Percentiles rank a stretch among this genome's conserved stretches.
Evolutionary conservation across 2,329 filamentous ascomycete genomes (phyloP).

Genomic region (Alternaria alternata): DNA sequence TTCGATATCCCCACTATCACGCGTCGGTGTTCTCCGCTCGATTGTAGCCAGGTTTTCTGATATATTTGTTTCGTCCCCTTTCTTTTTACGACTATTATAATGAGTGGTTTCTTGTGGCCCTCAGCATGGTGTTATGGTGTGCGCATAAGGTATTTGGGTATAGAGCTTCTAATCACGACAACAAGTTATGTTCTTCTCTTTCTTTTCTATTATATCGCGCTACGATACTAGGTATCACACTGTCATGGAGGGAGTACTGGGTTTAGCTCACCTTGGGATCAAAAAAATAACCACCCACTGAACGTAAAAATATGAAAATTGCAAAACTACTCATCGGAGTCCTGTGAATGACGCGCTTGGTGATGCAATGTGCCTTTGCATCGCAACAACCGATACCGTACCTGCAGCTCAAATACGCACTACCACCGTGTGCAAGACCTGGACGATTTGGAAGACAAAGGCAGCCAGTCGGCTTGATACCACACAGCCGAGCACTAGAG

Average conservation of each 20-base stretch:
- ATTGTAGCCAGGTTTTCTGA: neutral
- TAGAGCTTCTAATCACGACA: neutral
- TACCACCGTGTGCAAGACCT: neutral
- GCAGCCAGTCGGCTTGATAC: neutral
- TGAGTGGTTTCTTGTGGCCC: neutral
- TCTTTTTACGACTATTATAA: neutral
- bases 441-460: constrained; percentile 1
- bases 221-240: constrained; percentile 5
- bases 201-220: neutral
- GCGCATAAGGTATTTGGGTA: neutral
- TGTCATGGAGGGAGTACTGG: neutral
- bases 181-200: neutral
- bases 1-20: no score
- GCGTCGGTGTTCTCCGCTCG: no score
- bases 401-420: neutral
- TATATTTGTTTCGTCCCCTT: neutral
- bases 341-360: neutral
- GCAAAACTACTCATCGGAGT: neutral
- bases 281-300: neutral
- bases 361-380: neutral
- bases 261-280: neutral
- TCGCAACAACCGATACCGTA: neutral
- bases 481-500: neutral
- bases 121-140: constrained; percentile 3
- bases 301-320: constrained; percentile 1